Percentiles rank a stretch among this genome's conserved stretches.
phyloP scores from a whole-genome alignment of 305 asterid species.

The Ilex paraguariensis region DNA sequence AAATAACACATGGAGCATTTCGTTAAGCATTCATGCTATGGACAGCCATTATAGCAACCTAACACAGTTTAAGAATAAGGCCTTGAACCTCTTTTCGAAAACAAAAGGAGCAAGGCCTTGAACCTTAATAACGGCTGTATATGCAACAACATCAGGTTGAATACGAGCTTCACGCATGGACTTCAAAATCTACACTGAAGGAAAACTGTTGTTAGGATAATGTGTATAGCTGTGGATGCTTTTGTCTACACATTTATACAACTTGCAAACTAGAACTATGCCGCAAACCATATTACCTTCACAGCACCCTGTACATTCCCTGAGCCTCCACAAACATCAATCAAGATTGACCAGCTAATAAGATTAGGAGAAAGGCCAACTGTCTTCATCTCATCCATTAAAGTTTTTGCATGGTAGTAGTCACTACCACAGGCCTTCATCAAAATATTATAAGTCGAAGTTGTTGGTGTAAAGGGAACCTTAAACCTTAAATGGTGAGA shows the following conservation, averaged over 20 bases:
- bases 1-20: no score
- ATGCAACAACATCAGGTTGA: slow-evolving; percentile 87
- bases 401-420: slow-evolving; percentile 67
- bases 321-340: slow-evolving; percentile 68
- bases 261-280: background rate
- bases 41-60: slow-evolving; percentile 9
- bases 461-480: slow-evolving; percentile 72
- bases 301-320: slow-evolving; percentile 57
- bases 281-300: slow-evolving; percentile 41
- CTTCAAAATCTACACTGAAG: slow-evolving; percentile 68
- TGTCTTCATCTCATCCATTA: slow-evolving; percentile 88
- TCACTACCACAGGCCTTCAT: slow-evolving; percentile 95
- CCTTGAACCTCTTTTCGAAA: slow-evolving; percentile 4
- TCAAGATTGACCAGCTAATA: slow-evolving; percentile 88
- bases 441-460: slow-evolving; percentile 80
- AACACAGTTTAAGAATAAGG: slow-evolving; percentile 8
- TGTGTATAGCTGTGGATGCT: background rate
- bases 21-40: background rate
- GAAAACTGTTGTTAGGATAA: slow-evolving; percentile 7
- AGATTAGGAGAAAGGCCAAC: slow-evolving; percentile 75
- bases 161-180: slow-evolving; percentile 73
- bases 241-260: background rate
- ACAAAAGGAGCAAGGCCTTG: background rate
- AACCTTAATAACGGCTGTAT: slow-evolving; percentile 93
- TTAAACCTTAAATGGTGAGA: slow-evolving; percentile 28